These are phyloP conservation scores for Leccinum sublutescens DNA, from an alignment of 768 basidiomycete species.

Conservation along the genomic window DNA sequence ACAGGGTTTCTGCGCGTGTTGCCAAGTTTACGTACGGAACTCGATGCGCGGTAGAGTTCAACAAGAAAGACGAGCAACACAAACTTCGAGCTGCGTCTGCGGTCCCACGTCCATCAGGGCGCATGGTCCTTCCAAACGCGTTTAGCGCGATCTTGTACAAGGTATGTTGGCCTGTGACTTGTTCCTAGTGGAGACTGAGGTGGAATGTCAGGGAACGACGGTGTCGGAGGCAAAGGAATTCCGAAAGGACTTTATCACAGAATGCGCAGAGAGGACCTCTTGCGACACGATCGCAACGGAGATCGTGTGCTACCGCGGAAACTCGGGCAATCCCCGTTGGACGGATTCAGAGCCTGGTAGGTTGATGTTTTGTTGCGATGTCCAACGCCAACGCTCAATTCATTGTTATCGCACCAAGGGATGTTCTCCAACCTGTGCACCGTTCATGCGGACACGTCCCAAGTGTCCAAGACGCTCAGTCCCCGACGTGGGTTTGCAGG, in stretches of 20 bases:
- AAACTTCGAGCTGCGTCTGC: conserved; percentile 26
- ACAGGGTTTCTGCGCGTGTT: conserved; percentile 39
- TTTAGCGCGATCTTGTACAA: conserved; percentile 33
- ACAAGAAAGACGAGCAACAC: conserved; percentile 31
- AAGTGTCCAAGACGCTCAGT: conserved; percentile 30
- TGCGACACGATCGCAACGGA: conserved; percentile 32
- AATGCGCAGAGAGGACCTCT: conserved; percentile 26
- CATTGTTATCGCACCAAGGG: conserved; percentile 9
- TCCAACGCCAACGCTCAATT: not conserved
- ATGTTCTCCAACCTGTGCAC: conserved; percentile 29
- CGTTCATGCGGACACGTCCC: conserved; percentile 27
- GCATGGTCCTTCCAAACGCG: conserved; percentile 32
- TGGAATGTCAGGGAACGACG: conserved; percentile 20
- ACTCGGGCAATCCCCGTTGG: conserved; percentile 26
- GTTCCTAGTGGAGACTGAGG: not conserved
- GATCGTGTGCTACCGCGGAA: conserved; percentile 31
- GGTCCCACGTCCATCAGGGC: conserved; percentile 33
- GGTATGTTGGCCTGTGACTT: conserved; percentile 3
- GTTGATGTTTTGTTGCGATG: not conserved
- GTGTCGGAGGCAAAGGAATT: conserved; percentile 34
- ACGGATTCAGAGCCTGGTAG: conserved; percentile 31
- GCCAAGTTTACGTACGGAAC: conserved; percentile 41
- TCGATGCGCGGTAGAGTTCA: conserved; percentile 29
- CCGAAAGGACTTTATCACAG: conserved; percentile 32
- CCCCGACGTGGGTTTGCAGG: conserved; percentile 31